Conservation (phyloP, 2,329 filamentous ascomycete genomes). For the Fusarium lateritium region DNA sequence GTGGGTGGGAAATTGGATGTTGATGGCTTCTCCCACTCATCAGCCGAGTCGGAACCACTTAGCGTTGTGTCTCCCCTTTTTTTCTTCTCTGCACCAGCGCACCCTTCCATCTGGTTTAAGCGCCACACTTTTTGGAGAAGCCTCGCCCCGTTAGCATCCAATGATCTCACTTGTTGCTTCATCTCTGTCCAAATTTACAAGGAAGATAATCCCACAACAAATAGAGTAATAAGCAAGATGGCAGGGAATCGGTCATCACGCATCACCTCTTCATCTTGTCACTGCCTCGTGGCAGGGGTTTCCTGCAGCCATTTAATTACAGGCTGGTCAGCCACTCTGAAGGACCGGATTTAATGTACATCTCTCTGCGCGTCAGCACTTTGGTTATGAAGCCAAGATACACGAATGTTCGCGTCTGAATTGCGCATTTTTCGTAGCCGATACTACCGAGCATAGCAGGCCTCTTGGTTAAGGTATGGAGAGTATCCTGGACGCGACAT, state of each 20-base stretch:
- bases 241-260: constrained; percentile 16
- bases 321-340: constrained; percentile 24
- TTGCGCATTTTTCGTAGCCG: not conserved
- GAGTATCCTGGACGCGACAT: not conserved
- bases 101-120: constrained; percentile 21
- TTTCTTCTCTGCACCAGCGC: constrained; percentile 9
- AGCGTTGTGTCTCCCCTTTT: constrained; percentile 45
- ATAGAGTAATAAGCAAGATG: constrained; percentile 8
- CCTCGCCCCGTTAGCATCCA: constrained; percentile 11
- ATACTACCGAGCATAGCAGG: not conserved
- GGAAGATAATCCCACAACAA: constrained; percentile 16
- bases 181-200: constrained; percentile 14
- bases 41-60: constrained; percentile 46
- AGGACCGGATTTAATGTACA: not conserved
- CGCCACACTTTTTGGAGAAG: constrained; percentile 39
- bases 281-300: constrained; percentile 18
- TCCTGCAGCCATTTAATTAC: constrained; percentile 34
- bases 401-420: not conserved
- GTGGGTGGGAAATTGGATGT: constrained; percentile 49
- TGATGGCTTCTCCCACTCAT: constrained; percentile 46
- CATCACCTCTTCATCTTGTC: constrained; percentile 27
- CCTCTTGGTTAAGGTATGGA: not conserved
- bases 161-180: constrained; percentile 11
- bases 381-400: constrained; percentile 3
- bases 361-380: not conserved